Evolutionary conservation across 2,329 filamentous ascomycete genomes (phyloP), one percentile per base, ranked within the genome.

Genomic region (Ophioceras dolichostomum): DNA sequence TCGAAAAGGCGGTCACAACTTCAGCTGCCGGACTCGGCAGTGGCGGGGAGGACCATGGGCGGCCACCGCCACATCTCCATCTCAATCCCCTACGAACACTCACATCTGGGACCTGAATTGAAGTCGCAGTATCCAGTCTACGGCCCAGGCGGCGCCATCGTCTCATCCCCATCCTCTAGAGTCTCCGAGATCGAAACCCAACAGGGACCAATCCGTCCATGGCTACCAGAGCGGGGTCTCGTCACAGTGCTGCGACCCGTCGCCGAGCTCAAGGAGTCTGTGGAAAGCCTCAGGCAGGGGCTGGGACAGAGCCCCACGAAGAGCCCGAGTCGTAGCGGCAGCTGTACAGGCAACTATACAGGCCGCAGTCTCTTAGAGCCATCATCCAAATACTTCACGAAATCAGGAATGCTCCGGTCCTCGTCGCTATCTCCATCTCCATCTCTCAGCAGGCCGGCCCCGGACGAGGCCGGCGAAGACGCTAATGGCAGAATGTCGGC

Each of bases 41-140:
- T 77, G 12, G 66, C 68, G 4, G 67, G 69, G 7, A 67, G 55
- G 26, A 76, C 71, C 0, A 67, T 53, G 6, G 64, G 58, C 3
- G 73, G 73, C 2, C 60, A 72, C 47, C 61, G 68, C 4, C 68
- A 77, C 45, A 76, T 78, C 43, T 70, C 72, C 40, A 77, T 77
- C 36, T 75, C 72, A 0, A 75, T 77, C 32, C 73, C 73, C 2
- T 41, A 67, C 10, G 62, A 72, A 43, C 56, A 70, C 40, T 64
- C 61, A 5, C 61, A 68, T 17, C 53, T 67, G 31, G 59, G 57
- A 3, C 44, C 49, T 5, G 42, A 47, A 16, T 34, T 45, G 19
- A 39, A 43, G 19, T 46, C 50, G 27, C 50, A 51, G 33, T 45
- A 51, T 20, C 44, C 47, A 10, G 37, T 46, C 36, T 39, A 44